Evolutionary conservation across 768 basidiomycete genomes (phyloP), one percentile per base, ranked within the genome.

Genomic region (Pulveroboletus sp.): DNA sequence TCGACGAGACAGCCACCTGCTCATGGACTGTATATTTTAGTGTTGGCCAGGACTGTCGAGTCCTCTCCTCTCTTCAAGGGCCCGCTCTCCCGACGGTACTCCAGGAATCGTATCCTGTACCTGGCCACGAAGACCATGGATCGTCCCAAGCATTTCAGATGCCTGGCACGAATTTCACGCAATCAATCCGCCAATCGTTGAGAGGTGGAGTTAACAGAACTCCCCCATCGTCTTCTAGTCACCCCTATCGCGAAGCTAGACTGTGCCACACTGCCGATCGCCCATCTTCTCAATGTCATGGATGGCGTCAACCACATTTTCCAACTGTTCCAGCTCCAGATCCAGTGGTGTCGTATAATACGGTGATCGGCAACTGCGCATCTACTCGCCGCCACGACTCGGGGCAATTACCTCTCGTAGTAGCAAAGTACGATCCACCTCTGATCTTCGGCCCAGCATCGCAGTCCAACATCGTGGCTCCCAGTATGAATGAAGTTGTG

Each of bases 161-260:
- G 10, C 39, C 38, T 7, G 33, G 21, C 43, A 30, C 40, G 30
- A 46, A 51, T 46, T 32, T 44, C 14, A 9, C 48, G 2, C 60
- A 33, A 47, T 50, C 52, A 31, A 39, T 46, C 28, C 17, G 32
- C 38, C 47, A 31, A 31, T 41, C 51, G 41, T 28, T 32, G 28
- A 53, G 41, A 50, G 52, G 40, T 33, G 33, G 46, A 47, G 49
- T 39, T 39, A 18, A 26, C 44, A 49, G 33, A 46, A 36, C 39
- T 17, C 10, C 44, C 8, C 26, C 41, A 39, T 43, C 54, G 11
- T 15, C 39, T 45, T 53, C 50, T 32, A 39, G 46, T 31, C 52
- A 65, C 13, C 52, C 52, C 15, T 54, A 59, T 60, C 44, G 39
- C 7, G 54, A 47, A 32, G 46, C 55, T 38, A 63, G 47, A 57